Evolutionary conservation across 495 filamentous ascomycete genomes (phyloP), one percentile per base, ranked within the genome.

Genomic region (Daldinia caldariorum): DNA sequence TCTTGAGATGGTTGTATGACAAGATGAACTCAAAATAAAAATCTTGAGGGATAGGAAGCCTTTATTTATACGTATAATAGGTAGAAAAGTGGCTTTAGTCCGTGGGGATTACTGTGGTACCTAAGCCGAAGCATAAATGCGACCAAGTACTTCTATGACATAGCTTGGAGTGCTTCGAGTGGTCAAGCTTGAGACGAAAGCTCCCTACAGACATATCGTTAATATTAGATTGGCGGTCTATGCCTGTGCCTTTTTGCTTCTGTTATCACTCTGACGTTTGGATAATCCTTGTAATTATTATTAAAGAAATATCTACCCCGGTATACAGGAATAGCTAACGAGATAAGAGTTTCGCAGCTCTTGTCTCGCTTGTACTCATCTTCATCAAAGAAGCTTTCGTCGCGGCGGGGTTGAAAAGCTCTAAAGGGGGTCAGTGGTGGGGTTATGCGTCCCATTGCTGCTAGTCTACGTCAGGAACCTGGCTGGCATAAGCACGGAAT

Each of bases 381-480:
- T 58, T 61, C 37, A 7, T 26, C 49, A 31, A 57, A 47, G 60
- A 64, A 60, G 64, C 61, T 50, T 49, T 39, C 55, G 56, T 53
- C 29, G 45, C 60, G 32, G 69, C 39, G 69, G 69, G 69, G 69
- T 67, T 43, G 56, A 69, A 51, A 68, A 61, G 6, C 61, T 68
- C 38, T 57, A 72, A 63, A 39, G 63, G 26, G 63, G 49, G 14
- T 37, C 43, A 49, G 62, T 67, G 61, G 70, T 51, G 70, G 64
- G 64, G 64, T 68, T 43, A 67, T 63, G 51, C 31, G 34, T 62
- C 31, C 18, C 55, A 57, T 58, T 60, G 35, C 54, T 54, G 13
- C 29, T 67, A 72, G 53, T 16, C 49, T 72, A 72, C 69, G 64
- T 72, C 69, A 67, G 61, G 64, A 57, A 41, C 43, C 60, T 41